phyloP scores from a whole-genome alignment of 257 asterid genomes.

The Eucommia ulmoides region DNA sequence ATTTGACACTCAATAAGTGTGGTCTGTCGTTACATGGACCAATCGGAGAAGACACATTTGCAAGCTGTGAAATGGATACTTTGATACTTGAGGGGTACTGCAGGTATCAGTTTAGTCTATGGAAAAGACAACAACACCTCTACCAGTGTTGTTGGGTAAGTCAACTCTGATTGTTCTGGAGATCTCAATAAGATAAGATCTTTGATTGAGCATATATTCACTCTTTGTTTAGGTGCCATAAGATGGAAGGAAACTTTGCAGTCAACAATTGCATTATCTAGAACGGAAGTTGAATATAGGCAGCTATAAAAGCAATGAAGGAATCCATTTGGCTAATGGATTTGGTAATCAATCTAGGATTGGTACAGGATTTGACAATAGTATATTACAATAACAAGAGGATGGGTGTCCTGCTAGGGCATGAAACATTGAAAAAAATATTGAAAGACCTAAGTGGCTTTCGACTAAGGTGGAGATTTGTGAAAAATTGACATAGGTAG shows the following conservation, averaged over 20 bases:
- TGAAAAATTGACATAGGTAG: too few relatives aligned
- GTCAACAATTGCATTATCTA: neutral
- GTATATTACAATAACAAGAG: neutral
- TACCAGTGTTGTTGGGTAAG: too few relatives aligned
- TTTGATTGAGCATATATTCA: neutral
- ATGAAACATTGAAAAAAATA: neutral
- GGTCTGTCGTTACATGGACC: neutral
- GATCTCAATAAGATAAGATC: neutral
- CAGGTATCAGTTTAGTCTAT: too few relatives aligned
- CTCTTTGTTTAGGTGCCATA: neutral
- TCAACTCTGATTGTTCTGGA: neutral
- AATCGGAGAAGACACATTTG: neutral
- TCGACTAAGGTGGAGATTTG: neutral
- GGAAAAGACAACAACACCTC: too few relatives aligned
- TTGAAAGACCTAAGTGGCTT: neutral
- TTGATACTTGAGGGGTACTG: too few relatives aligned
- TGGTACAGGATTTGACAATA: neutral
- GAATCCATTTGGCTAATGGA: neutral
- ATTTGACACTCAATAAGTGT: neutral
- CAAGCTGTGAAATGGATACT: too few relatives aligned
- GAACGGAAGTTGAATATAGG: neutral
- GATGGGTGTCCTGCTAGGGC: neutral
- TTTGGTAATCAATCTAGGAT: neutral
- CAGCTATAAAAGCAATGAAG: neutral
- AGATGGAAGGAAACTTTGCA: neutral